Base-by-base conservation (phyloP, 768 basidiomycete species). In the Vishniacozyma victoriae region DNA sequence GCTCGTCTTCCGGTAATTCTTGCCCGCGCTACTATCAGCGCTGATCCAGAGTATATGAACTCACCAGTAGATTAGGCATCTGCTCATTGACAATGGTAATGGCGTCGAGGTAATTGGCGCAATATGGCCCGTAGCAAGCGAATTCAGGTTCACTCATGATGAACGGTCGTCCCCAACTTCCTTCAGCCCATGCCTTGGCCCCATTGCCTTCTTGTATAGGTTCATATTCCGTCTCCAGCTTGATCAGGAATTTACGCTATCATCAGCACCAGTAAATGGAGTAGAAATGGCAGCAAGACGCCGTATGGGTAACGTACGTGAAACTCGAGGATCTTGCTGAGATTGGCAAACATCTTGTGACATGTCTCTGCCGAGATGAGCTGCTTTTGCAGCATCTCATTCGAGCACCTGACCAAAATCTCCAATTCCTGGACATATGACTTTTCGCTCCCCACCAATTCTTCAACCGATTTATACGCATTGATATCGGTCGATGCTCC, bases 391-490 rank as follows among this genome's bases (percentile, higher is more conserved):
- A 88, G 78, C 50, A 96, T 75, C 14, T 85, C 84, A 39, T 79
- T 84, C 15, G 92, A 81, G 67, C 96, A 97, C 81, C 86, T 85
- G 80, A 93, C 91, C 79, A 97, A 86, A 64, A 90, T 83, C 71
- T 95, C 91, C 55, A 99, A 76, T 74, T 97, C 95, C 72, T 88
- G 85, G 4, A 97, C 93, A 71, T 89, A 97, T 74, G 90, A 90
- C 59, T 88, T 83, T 72, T 99, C 95, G 0, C 90, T 96, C 72
- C 88, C 86, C 40, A 97, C 80, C 59, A 96, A 82, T 73, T 99
- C 95, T 64, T 80, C 79, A 51, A 91, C 66, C 7, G 54, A 54
- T 43, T 68, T 68, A 47, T 55, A 64, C 2, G 66, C 66, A 38
- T 62, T 64, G 22, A 49, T 45, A 45, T 62, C 66, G n/a, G n/a